Percentiles rank a stretch among this genome's conserved stretches.
Conservation (phyloP, 306 rosid species). For the Senna siamea region DNA sequence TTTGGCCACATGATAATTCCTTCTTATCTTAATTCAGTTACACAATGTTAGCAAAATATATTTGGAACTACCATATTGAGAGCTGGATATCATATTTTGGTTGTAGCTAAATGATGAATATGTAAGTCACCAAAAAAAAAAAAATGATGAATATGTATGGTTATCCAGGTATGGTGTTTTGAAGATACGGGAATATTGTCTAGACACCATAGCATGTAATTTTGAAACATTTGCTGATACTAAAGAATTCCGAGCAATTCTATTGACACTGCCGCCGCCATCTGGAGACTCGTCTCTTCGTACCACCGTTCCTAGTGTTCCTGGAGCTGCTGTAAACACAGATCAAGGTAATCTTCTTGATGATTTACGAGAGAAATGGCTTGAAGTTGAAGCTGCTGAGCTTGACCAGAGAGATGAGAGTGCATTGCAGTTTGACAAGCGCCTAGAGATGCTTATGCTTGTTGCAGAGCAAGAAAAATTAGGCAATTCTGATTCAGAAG, state of each 20-base stretch:
- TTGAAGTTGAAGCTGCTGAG: slow-evolving; percentile 95
- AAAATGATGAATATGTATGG: slow-evolving; percentile 31
- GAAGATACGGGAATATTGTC: slow-evolving; percentile 88
- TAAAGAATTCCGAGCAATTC: slow-evolving; percentile 74
- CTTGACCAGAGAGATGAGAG: slow-evolving; percentile 96
- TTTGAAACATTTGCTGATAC: slow-evolving; percentile 89
- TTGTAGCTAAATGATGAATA: slow-evolving; percentile 22
- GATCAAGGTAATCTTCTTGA: slow-evolving; percentile 89
- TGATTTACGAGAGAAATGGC: slow-evolving; percentile 96
- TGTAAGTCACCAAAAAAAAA: too few relatives aligned
- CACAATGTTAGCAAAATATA: slow-evolving; percentile 17
- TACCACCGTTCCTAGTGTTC: slow-evolving; percentile 88
- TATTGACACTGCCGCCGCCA: slow-evolving; percentile 89
- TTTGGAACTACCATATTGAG: background rate
- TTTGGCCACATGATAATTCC: slow-evolving; percentile 11
- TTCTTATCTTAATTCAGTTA: slow-evolving; percentile 17
- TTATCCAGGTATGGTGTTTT: slow-evolving; percentile 77
- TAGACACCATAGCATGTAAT: slow-evolving; percentile 81
- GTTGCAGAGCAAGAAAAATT: slow-evolving; percentile 85
- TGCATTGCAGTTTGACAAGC: slow-evolving; percentile 84
- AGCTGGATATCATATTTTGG: slow-evolving; percentile 22
- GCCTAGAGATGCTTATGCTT: slow-evolving; percentile 86
- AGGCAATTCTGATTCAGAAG: slow-evolving; percentile 38
- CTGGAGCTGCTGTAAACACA: slow-evolving; percentile 72
- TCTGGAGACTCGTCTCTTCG: slow-evolving; percentile 93